Conservation (phyloP, 106 monocot genomes). For the Dendrobium catenatum region DNA sequence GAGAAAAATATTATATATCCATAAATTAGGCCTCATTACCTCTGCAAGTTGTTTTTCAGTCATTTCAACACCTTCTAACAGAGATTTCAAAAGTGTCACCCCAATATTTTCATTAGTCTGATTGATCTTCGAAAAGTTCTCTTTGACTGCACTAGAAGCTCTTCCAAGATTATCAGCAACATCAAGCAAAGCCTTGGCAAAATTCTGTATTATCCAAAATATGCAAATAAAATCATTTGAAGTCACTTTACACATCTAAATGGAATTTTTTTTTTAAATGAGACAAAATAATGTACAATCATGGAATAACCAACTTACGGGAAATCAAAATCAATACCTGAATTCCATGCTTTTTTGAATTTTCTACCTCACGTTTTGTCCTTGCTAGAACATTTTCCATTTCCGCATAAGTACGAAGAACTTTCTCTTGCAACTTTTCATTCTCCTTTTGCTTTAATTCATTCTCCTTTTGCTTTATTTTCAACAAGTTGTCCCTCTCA, state of each 20-base stretch:
- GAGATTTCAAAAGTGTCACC: constrained; percentile 66
- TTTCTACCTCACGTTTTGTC: constrained; percentile 80
- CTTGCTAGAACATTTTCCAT: constrained; percentile 72
- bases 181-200: constrained; percentile 86
- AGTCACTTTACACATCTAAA: not conserved
- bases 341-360: constrained; percentile 79
- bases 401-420: constrained; percentile 85
- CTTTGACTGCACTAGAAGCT: constrained; percentile 86
- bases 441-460: constrained; percentile 61
- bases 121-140: constrained; percentile 86
- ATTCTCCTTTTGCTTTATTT: constrained; percentile 55
- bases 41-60: constrained; percentile 89
- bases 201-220: constrained; percentile 35
- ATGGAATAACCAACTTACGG: not conserved
- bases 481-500: constrained; percentile 73
- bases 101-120: constrained; percentile 42
- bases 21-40: constrained; percentile 23
- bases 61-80: constrained; percentile 96
- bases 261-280: not conserved
- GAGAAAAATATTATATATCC: no score
- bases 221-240: not conserved
- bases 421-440: constrained; percentile 80
- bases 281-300: not conserved
- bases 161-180: constrained; percentile 94
- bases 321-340: constrained; percentile 29